These are phyloP conservation scores for Colletotrichum kahawae DNA, from an alignment of 2,329 filamentous ascomycete species.

Conservation along the genomic window DNA sequence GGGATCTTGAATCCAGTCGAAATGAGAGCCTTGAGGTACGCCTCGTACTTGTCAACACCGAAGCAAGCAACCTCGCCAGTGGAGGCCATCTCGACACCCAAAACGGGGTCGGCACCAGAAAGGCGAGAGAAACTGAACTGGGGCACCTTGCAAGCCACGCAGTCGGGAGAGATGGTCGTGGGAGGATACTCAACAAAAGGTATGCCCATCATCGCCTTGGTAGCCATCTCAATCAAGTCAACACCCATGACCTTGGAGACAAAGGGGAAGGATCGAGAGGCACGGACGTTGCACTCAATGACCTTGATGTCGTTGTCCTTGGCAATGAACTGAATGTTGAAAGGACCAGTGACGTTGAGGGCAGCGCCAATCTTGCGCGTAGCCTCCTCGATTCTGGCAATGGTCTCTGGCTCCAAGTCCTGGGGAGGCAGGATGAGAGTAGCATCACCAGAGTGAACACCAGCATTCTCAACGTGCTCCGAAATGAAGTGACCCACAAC, in stretches of 20 bases:
- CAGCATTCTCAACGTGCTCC: slow-evolving; percentile 98
- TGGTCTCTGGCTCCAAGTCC: slow-evolving; percentile 88
- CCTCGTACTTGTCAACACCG: slow-evolving; percentile 94
- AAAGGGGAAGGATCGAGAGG: slow-evolving; percentile 96
- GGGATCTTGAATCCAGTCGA: slow-evolving; percentile 97
- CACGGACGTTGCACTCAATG: slow-evolving; percentile 97
- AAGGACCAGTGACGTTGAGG: slow-evolving; percentile 93
- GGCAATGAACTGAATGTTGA: slow-evolving; percentile 99
- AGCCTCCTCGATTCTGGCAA: slow-evolving; percentile 89
- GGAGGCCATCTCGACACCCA: slow-evolving; percentile 98
- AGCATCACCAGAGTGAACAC: slow-evolving; percentile 97
- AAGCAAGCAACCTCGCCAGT: slow-evolving; percentile 98
- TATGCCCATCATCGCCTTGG: slow-evolving; percentile 90
- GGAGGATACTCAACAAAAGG: slow-evolving; percentile 84
- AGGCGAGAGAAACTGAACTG: slow-evolving; percentile 99
- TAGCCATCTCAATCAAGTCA: slow-evolving; percentile 97
- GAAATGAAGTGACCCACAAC: slow-evolving; percentile 97
- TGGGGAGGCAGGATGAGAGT: slow-evolving; percentile 95
- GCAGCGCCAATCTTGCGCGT: slow-evolving; percentile 94
- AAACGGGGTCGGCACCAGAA: slow-evolving; percentile 92
- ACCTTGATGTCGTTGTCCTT: slow-evolving; percentile 99
- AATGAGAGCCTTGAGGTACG: slow-evolving; percentile 94
- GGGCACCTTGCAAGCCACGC: slow-evolving; percentile 96
- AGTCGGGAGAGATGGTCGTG: slow-evolving; percentile 75
- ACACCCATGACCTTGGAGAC: slow-evolving; percentile 99